phyloP scores from a whole-genome alignment of 352 stramenopile genomes.

The Phytophthora sp. region DNA sequence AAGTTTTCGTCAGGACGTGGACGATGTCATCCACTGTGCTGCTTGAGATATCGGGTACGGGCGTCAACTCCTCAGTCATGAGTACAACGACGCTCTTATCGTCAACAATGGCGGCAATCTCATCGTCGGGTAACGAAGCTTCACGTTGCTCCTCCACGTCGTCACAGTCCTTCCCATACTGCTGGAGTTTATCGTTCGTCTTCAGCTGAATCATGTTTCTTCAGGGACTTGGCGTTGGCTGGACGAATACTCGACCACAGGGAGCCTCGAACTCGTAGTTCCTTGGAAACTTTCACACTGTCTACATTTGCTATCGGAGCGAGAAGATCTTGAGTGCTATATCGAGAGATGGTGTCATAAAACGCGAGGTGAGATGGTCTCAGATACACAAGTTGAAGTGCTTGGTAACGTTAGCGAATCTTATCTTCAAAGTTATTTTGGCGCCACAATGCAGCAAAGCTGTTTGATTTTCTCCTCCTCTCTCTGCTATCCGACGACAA shows the following conservation, averaged over 20 bases:
- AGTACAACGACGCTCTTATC: slow-evolving; percentile 56
- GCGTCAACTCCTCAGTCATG: slow-evolving; percentile 45
- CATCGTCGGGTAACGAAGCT: slow-evolving; percentile 17
- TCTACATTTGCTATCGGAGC: neutral
- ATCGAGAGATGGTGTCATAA: slow-evolving; percentile 15
- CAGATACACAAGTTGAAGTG: slow-evolving; percentile 7
- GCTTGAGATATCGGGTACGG: slow-evolving; percentile 33
- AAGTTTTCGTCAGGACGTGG: slow-evolving; percentile 31
- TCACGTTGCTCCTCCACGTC: slow-evolving; percentile 23
- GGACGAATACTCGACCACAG: no score
- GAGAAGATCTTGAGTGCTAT: slow-evolving; percentile 15
- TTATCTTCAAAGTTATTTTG: slow-evolving; percentile 16
- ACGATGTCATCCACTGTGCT: slow-evolving; percentile 30
- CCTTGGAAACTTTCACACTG: slow-evolving; percentile 30
- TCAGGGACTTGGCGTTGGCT: no score
- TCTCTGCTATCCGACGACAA: no score
- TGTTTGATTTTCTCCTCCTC: no score
- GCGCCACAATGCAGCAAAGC: neutral
- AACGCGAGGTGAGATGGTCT: neutral
- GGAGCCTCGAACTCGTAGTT: neutral
- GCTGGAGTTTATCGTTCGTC: neutral
- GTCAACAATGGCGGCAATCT: slow-evolving; percentile 21
- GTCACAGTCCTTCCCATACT: neutral
- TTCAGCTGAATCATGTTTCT: slow-evolving; percentile 25
- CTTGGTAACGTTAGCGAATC: slow-evolving; percentile 22